Conservation (phyloP, 2,329 filamentous ascomycete genomes). For the Pseudonectria foliicola region DNA sequence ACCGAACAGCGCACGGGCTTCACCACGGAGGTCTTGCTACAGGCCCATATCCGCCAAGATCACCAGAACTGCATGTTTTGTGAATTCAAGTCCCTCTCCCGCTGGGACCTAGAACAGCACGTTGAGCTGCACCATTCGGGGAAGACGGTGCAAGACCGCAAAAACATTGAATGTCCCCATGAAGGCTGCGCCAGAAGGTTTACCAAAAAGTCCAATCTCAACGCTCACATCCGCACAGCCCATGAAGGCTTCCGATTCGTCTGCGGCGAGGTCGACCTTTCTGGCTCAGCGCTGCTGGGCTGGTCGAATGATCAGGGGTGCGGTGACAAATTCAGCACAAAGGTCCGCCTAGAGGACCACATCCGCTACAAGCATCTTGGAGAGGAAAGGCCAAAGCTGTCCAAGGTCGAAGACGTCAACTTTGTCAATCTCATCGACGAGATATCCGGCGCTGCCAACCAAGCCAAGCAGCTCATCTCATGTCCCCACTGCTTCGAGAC, state of each 20-base stretch:
- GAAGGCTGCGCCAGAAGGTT: slow-evolving; percentile 68
- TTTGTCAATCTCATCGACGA: slow-evolving; percentile 32
- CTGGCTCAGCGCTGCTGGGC: slow-evolving; percentile 45
- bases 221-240: slow-evolving; percentile 67
- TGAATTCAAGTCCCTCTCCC: slow-evolving; percentile 57
- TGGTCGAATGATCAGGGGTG: slow-evolving; percentile 68
- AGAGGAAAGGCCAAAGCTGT: slow-evolving; percentile 35
- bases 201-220: slow-evolving; percentile 76
- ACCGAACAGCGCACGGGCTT: slow-evolving; percentile 50
- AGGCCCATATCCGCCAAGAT: slow-evolving; percentile 63
- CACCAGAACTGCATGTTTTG: slow-evolving; percentile 76
- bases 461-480: slow-evolving; percentile 34
- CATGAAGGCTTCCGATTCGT: slow-evolving; percentile 72
- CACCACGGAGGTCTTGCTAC: slow-evolving; percentile 62
- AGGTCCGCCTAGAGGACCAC: slow-evolving; percentile 75
- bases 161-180: slow-evolving; percentile 59
- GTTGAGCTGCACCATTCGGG: slow-evolving; percentile 70
- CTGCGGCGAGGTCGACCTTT: slow-evolving; percentile 65
- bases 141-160: slow-evolving; percentile 53
- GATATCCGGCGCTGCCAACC: slow-evolving; percentile 34
- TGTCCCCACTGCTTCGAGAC: slow-evolving; percentile 40
- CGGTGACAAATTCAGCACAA: slow-evolving; percentile 67
- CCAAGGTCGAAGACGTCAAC: slow-evolving; percentile 11
- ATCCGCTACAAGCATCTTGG: slow-evolving; percentile 75
- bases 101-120: slow-evolving; percentile 65